Base-by-base conservation (phyloP, 1,139 yeast genomes). In the Yamadazyma buinensis region DNA sequence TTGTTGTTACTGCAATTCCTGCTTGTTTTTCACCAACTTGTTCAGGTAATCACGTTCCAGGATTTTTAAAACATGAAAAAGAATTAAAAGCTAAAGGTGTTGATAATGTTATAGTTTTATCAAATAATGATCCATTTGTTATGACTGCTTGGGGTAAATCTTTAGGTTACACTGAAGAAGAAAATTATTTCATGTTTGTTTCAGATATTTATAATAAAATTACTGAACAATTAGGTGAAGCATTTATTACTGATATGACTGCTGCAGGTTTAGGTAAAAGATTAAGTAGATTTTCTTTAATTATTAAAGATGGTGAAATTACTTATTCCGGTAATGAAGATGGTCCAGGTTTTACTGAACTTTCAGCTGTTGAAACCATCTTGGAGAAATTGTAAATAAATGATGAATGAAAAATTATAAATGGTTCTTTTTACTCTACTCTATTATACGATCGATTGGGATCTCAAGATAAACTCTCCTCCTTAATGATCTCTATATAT, bases 11-110 rank as follows among this genome's bases (percentile, higher is more conserved):
- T 27, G 75, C 86, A 38, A 95, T 85, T 19, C 95, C 95, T 42
- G 95, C 95, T 44, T 95, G 96, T 17, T 87, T 86, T 72, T 84
- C 95, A 25, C 95, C 95, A 46, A 80, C 95, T 6, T 87, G 95
- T 64, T 78, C 92, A 24, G 84, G 78, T 44, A 67, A 72, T 47
- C 95, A 88, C 60, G 77, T 87, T 46, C 96, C 96, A 19, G 85
- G 80, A 13, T 85, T 70, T 61, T 62, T 87, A 41, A 58, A 65
- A 35, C 64, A 75, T 36, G 51, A 73, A 35, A 56, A 56, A 9
- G 74, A 79, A 37, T 69, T 83, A 47, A 72, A 76, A 60, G 63
- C 67, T 34, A 82, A 81, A 59, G 86, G 88, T 17, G 84, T 84
- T 28, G 85, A 80, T 55, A 77, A 75, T 51, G 67, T 88, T 35